Conservation (phyloP, 768 basidiomycete species). For the Mycena crocata region DNA sequence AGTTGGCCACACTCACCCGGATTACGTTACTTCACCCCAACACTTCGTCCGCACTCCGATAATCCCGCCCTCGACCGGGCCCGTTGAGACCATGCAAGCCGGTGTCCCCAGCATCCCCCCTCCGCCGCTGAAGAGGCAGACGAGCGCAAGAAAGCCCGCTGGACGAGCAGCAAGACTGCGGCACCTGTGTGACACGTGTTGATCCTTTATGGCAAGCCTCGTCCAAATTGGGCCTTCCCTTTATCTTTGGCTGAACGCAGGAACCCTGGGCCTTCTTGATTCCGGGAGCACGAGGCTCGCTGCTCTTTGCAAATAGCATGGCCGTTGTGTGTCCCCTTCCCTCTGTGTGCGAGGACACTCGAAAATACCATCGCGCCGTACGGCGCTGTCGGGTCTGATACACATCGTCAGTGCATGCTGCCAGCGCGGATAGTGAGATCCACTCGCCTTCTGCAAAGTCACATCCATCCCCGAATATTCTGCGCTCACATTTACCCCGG, state of each 20-base stretch:
- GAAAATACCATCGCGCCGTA: constrained; percentile 5
- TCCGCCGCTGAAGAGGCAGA: background rate
- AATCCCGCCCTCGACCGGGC: background rate
- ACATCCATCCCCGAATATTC: constrained; percentile 12
- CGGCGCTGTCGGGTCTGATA: background rate
- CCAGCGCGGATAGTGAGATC: background rate
- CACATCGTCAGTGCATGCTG: background rate
- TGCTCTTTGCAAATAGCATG: no score
- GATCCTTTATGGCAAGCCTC: constrained; percentile 5
- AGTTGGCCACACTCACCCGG: constrained; percentile 17
- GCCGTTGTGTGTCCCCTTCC: constrained; percentile 8
- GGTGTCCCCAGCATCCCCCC: background rate
- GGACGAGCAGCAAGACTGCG: background rate
- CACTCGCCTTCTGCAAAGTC: background rate
- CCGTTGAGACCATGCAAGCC: background rate
- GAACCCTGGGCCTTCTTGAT: no score
- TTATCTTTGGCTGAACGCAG: no score
- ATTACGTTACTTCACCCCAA: background rate
- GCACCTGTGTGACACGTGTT: constrained; percentile 12
- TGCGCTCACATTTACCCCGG: background rate
- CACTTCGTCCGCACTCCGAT: background rate
- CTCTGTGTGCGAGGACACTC: background rate
- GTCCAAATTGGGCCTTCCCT: background rate
- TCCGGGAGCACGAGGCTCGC: no score
- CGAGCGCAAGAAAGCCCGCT: background rate